A percentile compares a stretch with the other conserved stretches of the same genome.
These are phyloP conservation scores for Ochetophila trinervis DNA, from an alignment of 306 rosid genomes.

Conservation along the genomic window DNA sequence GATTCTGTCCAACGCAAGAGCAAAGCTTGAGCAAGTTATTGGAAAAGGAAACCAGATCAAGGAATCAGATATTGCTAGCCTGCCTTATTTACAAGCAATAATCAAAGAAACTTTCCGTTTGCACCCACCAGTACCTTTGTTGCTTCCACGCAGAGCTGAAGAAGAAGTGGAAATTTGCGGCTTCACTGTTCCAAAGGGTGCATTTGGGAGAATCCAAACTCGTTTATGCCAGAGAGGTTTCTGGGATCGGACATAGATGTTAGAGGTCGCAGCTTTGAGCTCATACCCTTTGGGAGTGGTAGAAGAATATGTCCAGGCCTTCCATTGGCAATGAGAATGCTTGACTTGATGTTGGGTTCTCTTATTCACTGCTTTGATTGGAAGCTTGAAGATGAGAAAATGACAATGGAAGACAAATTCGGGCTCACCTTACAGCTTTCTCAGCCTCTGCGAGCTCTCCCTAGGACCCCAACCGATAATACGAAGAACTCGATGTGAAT, in stretches of 20 bases:
- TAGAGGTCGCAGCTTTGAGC: conserved; percentile 25
- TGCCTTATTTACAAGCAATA: conserved; percentile 33
- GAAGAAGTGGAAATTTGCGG: conserved; percentile 17
- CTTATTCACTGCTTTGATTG: conserved; percentile 29
- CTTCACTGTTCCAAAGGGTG: conserved; percentile 18
- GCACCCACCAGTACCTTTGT: conserved; percentile 14
- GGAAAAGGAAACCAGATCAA: conserved; percentile 22
- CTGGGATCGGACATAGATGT: conserved; percentile 10
- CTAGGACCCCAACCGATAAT: not conserved
- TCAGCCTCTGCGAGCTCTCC: conserved; percentile 21
- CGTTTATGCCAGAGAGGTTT: conserved; percentile 30
- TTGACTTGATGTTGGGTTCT: conserved; percentile 28
- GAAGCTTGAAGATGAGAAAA: conserved; percentile 27
- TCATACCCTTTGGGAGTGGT: conserved; percentile 29
- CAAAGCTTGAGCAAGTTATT: conserved; percentile 12
- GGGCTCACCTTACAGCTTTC: conserved; percentile 19
- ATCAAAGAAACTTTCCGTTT: conserved; percentile 29
- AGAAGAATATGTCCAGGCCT: conserved; percentile 33
- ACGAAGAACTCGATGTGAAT: not conserved
- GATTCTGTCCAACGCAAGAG: conserved; percentile 16
- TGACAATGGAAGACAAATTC: conserved; percentile 21
- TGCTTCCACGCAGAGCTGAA: conserved; percentile 22
- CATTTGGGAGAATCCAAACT: conserved; percentile 19
- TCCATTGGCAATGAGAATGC: conserved; percentile 23
- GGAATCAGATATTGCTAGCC: conserved; percentile 17